Evolutionary conservation across 495 filamentous ascomycete genomes (phyloP), one percentile per base, ranked within the genome.

Genomic region (Penicillium tannophilum): DNA sequence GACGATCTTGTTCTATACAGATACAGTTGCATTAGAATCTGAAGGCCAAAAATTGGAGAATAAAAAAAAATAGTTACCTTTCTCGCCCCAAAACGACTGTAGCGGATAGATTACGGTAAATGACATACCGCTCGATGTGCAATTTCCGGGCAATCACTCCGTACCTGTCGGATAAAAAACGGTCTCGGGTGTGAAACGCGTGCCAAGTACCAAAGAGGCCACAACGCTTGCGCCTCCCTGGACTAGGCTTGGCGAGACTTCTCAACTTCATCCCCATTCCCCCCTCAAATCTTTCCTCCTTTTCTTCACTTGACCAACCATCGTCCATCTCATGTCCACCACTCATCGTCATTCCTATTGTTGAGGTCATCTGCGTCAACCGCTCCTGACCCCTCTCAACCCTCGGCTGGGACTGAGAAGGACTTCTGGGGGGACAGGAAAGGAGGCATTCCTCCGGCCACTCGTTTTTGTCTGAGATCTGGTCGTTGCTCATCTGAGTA

Each of bases 401-500:
- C 57, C 56, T 17, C 24, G 28, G 47, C 62, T 61, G 64, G 61
- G 64, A 67, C 52, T 73, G 73, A 75, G 66, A 65, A 71, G 64
- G 68, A 66, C 63, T 64, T 57, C 69, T 68, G 63, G 69, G 69
- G 67, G 63, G 26, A 49, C 28, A 71, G 60, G 70, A 76, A 73
- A 76, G 74, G 77, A 79, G 76, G 77, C 71, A 72, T 74, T 72
- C 76, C 76, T 78, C 77, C 75, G 73, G 76, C 71, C 77, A 68
- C 72, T 80, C 77, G 76, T 80, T 79, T 70, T 66, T 70, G 56
- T 68, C 57, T 56, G 62, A 58, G 64, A 62, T 56, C 48, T 57
- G 24, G 12, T 17, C 14, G 24, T 31, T 43, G 3, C 19, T 26
- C 17, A 39, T 19, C 6, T 54, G 52, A 30, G 20, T 19, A 52